A percentile compares a stretch with the other conserved stretches of the same genome.
These are phyloP conservation scores for Trypanosoma melophagium DNA, from an alignment of 208 protist species.

Conservation along the genomic window DNA sequence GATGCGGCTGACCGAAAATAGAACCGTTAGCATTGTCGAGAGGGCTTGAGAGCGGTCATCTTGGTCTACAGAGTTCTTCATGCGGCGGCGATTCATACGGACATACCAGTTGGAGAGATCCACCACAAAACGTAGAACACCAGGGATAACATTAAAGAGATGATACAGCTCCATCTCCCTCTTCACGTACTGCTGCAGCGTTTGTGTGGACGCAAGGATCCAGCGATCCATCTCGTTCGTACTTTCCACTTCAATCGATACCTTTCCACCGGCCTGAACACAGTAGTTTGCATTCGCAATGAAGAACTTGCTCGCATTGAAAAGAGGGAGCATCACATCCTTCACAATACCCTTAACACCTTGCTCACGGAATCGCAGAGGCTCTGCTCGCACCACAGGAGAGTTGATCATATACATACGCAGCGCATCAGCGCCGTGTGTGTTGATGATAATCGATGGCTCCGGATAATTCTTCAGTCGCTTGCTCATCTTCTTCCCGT, in stretches of 20 bases:
- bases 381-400: constrained; percentile 98
- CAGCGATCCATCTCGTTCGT: constrained; percentile 98
- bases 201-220: constrained; percentile 95
- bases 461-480: constrained; percentile 99
- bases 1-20: constrained; percentile 87
- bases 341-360: constrained; percentile 96
- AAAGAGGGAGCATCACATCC: constrained; percentile 99
- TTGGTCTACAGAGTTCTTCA: constrained; percentile 85
- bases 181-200: constrained; percentile 94
- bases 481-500: constrained; percentile 99
- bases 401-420: constrained; percentile 99
- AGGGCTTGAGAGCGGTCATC: constrained; percentile 84
- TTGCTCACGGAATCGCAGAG: constrained; percentile 92
- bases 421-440: constrained; percentile 98
- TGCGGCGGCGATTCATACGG: constrained; percentile 95
- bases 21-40: constrained; percentile 92
- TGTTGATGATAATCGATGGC: constrained; percentile 93
- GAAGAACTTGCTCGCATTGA: constrained; percentile 98
- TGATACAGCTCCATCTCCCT: constrained; percentile 97
- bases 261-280: constrained; percentile 41
- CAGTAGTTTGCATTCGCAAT: constrained; percentile 92
- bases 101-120: constrained; percentile 99
- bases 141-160: constrained; percentile 99
- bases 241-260: constrained; percentile 63
- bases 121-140: constrained; percentile 96